These are phyloP conservation scores for Quercus engelmannii DNA, from an alignment of 306 rosid genomes.

Conservation along the genomic window DNA sequence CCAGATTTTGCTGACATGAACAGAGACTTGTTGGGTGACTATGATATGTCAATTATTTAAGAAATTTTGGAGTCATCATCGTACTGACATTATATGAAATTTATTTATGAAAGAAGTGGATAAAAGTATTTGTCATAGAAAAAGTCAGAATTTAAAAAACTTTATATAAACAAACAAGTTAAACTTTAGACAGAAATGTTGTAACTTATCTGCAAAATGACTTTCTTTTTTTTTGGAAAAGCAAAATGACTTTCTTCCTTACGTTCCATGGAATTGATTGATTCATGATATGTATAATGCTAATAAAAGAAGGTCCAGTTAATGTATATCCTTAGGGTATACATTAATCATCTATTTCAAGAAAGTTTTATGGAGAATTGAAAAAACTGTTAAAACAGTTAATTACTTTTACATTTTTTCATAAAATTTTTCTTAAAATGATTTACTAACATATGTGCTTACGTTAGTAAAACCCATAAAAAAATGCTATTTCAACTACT, in stretches of 20 bases:
- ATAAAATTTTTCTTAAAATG: accelerated
- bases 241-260: too few relatives aligned
- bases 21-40: not conserved
- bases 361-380: accelerated
- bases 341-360: accelerated
- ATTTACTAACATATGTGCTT: accelerated
- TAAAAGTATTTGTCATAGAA: too few relatives aligned
- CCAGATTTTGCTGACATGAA: not conserved
- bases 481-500: not conserved
- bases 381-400: accelerated
- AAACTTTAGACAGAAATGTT: too few relatives aligned
- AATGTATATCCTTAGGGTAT: too few relatives aligned
- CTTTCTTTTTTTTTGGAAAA: too few relatives aligned
- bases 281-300: too few relatives aligned
- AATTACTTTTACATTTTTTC: accelerated
- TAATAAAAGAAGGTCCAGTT: accelerated
- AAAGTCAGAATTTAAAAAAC: too few relatives aligned
- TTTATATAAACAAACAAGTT: too few relatives aligned
- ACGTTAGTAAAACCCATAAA: too few relatives aligned
- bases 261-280: too few relatives aligned
- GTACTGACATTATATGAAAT: not conserved
- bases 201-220: too few relatives aligned
- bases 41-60: not conserved
- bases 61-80: not conserved
- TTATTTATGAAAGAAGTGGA: not conserved